A percentile compares a stretch with the other conserved stretches of the same genome.
Conservation (phyloP, 352 stramenopile genomes). For the Peronosclerospora sorghi region DNA sequence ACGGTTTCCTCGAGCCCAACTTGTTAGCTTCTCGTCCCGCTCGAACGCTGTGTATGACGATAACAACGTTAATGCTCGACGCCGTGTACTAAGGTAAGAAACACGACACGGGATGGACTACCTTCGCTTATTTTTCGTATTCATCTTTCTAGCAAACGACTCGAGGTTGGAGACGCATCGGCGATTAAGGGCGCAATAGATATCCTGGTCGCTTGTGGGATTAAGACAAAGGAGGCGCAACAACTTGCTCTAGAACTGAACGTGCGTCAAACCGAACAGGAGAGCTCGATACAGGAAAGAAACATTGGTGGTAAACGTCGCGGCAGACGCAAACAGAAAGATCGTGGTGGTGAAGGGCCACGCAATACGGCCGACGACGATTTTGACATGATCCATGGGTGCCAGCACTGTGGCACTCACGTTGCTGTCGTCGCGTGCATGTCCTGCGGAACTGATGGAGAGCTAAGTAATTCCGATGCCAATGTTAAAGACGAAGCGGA, state of each 20-base stretch:
- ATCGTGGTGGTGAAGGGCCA: conserved; percentile 15
- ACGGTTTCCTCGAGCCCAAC: conserved; percentile 51
- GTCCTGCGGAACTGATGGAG: conserved; percentile 30
- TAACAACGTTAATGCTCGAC: conserved; percentile 50
- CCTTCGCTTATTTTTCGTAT: not conserved
- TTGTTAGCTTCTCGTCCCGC: conserved; percentile 71
- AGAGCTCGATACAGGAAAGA: conserved; percentile 22
- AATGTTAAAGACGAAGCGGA: conserved; percentile 40
- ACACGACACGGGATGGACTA: not conserved
- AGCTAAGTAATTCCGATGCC: conserved; percentile 15
- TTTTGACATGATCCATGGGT: conserved; percentile 17
- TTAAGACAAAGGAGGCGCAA: conserved; percentile 37
- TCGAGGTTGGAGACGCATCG: conserved; percentile 60
- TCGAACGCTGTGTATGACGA: conserved; percentile 59
- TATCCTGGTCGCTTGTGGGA: conserved; percentile 62
- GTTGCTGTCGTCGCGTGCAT: conserved; percentile 54
- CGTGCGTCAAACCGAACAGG: conserved; percentile 21
- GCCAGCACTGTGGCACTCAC: conserved; percentile 63
- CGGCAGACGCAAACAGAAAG: conserved; percentile 52
- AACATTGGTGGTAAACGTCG: conserved; percentile 32
- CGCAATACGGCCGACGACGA: conserved; percentile 5
- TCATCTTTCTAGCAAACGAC: conserved; percentile 39
- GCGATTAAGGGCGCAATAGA: conserved; percentile 50
- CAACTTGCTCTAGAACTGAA: conserved; percentile 61
- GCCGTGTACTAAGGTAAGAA: conserved; percentile 52